These are phyloP conservation scores for Artemisia tridentata DNA, from an alignment of 129 eudicot genomes.

Conservation along the genomic window DNA sequence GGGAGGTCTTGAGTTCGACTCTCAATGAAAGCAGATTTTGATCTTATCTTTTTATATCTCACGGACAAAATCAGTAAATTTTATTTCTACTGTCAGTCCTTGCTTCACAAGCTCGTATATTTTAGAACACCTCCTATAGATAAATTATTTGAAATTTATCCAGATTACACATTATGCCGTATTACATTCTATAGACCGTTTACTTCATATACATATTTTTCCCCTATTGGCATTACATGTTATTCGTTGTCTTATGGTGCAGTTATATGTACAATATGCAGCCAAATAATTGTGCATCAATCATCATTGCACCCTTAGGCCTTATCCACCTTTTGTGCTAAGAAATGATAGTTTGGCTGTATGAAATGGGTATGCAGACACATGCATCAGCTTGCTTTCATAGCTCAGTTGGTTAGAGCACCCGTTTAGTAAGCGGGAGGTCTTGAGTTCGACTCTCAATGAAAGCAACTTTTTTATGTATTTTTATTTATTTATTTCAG, in stretches of 20 bases:
- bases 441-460: conserved; percentile 98
- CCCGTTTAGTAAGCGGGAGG: conserved; percentile 90
- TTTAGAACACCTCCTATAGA: not conserved
- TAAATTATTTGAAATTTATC: not conserved
- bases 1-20: conserved; percentile 99
- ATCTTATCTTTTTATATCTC: no score
- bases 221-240: not conserved
- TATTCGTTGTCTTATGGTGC: not conserved
- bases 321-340: not conserved
- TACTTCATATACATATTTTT: not conserved
- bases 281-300: not conserved
- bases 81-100: not conserved
- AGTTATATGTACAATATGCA: conserved; percentile 7
- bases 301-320: conserved; percentile 2
- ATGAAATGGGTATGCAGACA: not conserved
- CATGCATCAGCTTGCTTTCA: not conserved
- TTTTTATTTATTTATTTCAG: no score
- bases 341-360: not conserved
- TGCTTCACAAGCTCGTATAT: not conserved
- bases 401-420: conserved; percentile 65
- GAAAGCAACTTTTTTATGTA: conserved; percentile 19
- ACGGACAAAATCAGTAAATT: not conserved
- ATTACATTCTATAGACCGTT: not conserved
- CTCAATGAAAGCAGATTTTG: conserved; percentile 50
- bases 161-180: not conserved